Evolutionary conservation across 2,329 filamentous ascomycete genomes (phyloP).

Genomic region (Xylaria polymorpha): DNA sequence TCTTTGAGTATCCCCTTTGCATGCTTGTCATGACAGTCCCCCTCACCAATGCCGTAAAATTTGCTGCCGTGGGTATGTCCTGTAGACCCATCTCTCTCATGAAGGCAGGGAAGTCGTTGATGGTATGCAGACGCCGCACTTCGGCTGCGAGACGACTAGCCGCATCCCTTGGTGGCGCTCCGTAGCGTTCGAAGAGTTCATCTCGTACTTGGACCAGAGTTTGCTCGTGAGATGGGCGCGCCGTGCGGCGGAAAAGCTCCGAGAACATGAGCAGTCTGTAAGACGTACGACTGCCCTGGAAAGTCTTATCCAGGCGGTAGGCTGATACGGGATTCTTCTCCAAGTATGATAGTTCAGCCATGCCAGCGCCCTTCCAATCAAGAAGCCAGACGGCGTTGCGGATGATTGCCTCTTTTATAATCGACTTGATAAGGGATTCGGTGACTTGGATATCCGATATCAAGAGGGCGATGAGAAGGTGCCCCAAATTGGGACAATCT

Average conservation of each 20-base stretch:
- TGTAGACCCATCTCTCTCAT: slow-evolving; percentile 57
- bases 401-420: slow-evolving; percentile 62
- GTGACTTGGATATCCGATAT: slow-evolving; percentile 58
- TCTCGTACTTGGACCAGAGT: slow-evolving; percentile 56
- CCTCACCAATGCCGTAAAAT: slow-evolving; percentile 52
- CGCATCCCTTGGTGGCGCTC: slow-evolving; percentile 57
- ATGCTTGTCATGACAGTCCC: slow-evolving; percentile 51
- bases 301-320: slow-evolving; percentile 61
- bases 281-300: slow-evolving; percentile 58
- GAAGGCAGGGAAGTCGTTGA: slow-evolving; percentile 58
- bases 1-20: slow-evolving; percentile 50
- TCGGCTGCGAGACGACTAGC: slow-evolving; percentile 55
- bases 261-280: slow-evolving; percentile 66
- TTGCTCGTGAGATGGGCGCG: slow-evolving; percentile 52
- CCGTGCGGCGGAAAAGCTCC: slow-evolving; percentile 60
- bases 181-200: slow-evolving; percentile 59
- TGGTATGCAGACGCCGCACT: slow-evolving; percentile 57
- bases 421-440: slow-evolving; percentile 53
- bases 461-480: slow-evolving; percentile 60
- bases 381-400: slow-evolving; percentile 65
- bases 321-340: slow-evolving; percentile 55
- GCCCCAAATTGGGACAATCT: slow-evolving; percentile 60
- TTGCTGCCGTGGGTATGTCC: slow-evolving; percentile 38
- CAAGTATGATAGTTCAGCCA: slow-evolving; percentile 59
- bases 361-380: slow-evolving; percentile 51